Base-by-base conservation (phyloP, 768 basidiomycete species). In the Mycena pura region DNA sequence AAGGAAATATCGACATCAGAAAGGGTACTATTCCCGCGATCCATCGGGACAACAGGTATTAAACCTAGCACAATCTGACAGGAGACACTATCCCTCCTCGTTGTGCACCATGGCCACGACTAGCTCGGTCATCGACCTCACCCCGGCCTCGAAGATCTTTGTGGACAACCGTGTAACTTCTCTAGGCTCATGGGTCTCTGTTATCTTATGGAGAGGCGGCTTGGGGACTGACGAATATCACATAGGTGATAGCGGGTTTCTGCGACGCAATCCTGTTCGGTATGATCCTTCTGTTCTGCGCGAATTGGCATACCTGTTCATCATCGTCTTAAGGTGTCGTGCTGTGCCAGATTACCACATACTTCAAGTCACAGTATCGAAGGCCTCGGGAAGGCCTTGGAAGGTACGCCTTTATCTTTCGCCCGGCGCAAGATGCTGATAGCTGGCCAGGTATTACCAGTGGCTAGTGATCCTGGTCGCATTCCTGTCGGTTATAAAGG, bases 341-440 rank as follows among this genome's bases (percentile, higher is more conserved):
- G 21, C 21, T 64, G 8, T 64, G 57, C 63, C 63, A 64, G 32
- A 48, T 41, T n/a, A 43, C 9, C 5, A 60, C 45, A 29, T 64
- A 60, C 38, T 60, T 64, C 48, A 54, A 52, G 36, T 45, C 29
- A n/a, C n/a, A n/a, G n/a, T n/a, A n/a, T n/a, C 47, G 29, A 21
- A 38, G 53, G 52, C 45, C 57, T 36, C 45, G 46, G 57, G 63
- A 60, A 55, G 63, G 63, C 57, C 21, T 64, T 9, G 48, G 48
- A 27, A 43, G 60, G 50, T 60, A 0, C 1, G 39, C 36, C 6
- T 24, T 27, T 58, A n/a, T n/a, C n/a, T 28, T 14, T 17, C 11
- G 5, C 19, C 13, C 27, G 6, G 14, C 15, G 1, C 8, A 3
- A 29, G 11, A 14, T n/a, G 7, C 19, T 24, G 24, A 28, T 14